These are phyloP conservation scores for Annulohypoxylon nitens DNA, from an alignment of 495 filamentous ascomycete species.

Conservation along the genomic window DNA sequence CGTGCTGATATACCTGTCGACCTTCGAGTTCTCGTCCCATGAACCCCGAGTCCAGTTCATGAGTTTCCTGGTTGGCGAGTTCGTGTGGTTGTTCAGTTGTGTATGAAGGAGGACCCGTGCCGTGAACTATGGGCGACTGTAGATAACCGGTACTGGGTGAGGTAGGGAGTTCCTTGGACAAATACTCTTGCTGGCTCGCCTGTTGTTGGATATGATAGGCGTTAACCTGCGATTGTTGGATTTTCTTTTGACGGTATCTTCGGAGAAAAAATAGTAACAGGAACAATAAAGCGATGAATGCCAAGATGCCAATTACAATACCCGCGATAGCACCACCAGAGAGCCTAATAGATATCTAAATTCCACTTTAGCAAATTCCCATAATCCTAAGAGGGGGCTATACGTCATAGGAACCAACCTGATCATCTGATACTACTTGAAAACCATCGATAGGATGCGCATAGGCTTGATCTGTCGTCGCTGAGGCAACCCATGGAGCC, in stretches of 20 bases:
- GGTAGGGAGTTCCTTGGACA: slow-evolving; percentile 18
- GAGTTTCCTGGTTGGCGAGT: slow-evolving; percentile 19
- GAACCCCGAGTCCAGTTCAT: slow-evolving; percentile 34
- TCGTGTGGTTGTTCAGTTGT: slow-evolving; percentile 19
- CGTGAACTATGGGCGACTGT: slow-evolving; percentile 13
- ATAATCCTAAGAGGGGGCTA: neutral
- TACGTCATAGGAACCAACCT: slow-evolving; percentile 11
- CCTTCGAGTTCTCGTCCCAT: slow-evolving; percentile 28
- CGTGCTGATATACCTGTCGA: neutral
- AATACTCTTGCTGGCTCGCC: slow-evolving; percentile 1
- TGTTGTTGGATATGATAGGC: slow-evolving; percentile 4
- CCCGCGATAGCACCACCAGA: slow-evolving; percentile 37
- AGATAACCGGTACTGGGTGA: slow-evolving; percentile 18
- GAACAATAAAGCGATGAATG: slow-evolving; percentile 16
- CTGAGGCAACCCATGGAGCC: slow-evolving; percentile 25
- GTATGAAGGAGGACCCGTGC: slow-evolving; percentile 7
- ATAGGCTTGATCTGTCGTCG: slow-evolving; percentile 39
- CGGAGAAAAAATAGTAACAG: slow-evolving; percentile 18
- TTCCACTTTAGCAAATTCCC: slow-evolving; percentile 11
- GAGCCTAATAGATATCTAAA: slow-evolving; percentile 16
- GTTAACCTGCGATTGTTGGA: neutral
- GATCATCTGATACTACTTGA: slow-evolving; percentile 4
- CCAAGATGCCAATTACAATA: slow-evolving; percentile 30
- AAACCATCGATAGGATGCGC: slow-evolving; percentile 44
- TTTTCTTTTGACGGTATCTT: slow-evolving; percentile 28